These are phyloP conservation scores for Cladosporium sp. DNA, from an alignment of 2,329 filamentous ascomycete genomes.

Conservation along the genomic window DNA sequence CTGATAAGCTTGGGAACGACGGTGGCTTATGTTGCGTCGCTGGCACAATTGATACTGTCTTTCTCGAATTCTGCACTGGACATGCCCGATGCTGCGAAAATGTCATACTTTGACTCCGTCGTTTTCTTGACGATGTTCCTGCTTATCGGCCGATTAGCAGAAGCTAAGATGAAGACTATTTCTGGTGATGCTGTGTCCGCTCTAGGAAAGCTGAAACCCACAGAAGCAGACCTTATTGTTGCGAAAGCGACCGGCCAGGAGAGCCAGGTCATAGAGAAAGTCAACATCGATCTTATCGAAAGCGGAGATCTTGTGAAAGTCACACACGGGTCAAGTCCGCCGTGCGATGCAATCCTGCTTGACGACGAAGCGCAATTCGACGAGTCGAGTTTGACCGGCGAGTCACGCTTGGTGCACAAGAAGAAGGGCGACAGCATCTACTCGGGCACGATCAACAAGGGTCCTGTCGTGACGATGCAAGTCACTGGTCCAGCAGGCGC, in stretches of 20 bases:
- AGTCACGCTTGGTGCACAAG: slow-evolving; percentile 66
- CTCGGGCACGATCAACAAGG: slow-evolving; percentile 72
- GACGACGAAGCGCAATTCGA: slow-evolving; percentile 66
- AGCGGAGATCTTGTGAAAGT: slow-evolving; percentile 59
- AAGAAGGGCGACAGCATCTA: slow-evolving; percentile 60
- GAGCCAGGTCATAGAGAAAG: slow-evolving; percentile 31
- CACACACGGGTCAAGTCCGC: slow-evolving; percentile 74
- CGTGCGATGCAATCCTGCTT: slow-evolving; percentile 69
- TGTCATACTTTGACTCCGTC: slow-evolving; percentile 80
- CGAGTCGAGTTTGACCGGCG: slow-evolving; percentile 83
- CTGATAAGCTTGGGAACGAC: slow-evolving; percentile 84
- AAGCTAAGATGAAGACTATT: slow-evolving; percentile 87
- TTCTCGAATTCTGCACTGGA: not conserved
- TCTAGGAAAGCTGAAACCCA: slow-evolving; percentile 72
- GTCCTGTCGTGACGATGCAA: slow-evolving; percentile 56
- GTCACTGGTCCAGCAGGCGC: slow-evolving; percentile 63
- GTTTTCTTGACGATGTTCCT: slow-evolving; percentile 89
- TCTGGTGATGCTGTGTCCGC: slow-evolving; percentile 82
- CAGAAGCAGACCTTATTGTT: slow-evolving; percentile 65
- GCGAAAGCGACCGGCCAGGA: slow-evolving; percentile 27
- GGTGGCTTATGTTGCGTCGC: slow-evolving; percentile 79
- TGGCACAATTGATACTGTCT: slow-evolving; percentile 65
- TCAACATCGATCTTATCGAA: slow-evolving; percentile 63
- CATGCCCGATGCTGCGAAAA: slow-evolving; percentile 13
- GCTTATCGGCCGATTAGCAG: slow-evolving; percentile 67